Evolutionary conservation across 352 stramenopile species (phyloP), one percentile per base, ranked within the genome.

Genomic region (Phytophthora boehmeriae): DNA sequence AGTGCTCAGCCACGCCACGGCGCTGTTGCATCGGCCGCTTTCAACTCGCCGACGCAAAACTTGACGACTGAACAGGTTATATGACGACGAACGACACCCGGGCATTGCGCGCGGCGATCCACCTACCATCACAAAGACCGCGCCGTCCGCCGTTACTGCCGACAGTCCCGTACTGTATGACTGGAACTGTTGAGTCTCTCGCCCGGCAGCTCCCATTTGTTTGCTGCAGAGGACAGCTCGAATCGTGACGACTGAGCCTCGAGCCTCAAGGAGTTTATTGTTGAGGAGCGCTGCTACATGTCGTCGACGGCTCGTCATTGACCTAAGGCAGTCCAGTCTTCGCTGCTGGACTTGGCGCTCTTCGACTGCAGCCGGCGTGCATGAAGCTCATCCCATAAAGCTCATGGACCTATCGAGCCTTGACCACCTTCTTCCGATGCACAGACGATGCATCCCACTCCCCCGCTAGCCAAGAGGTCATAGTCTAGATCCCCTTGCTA

Each of bases 111-210:
- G 35, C 38, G 51, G 35, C 46, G 36, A 67, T 67, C 59, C 53
- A 63, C 62, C 43, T 57, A 38, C 14, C 9, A 45, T 67, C 52
- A 49, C 58, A 23, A 66, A 54, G 58, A 32, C 47, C 56, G 56
- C 45, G 56, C 47, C 58, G 54, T 42, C 54, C 42, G 22, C 22
- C 53, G 50, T 68, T 68, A 68, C 60, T 54, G 32, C 43, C n/a
- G 34, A 47, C 44, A 30, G 25, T 30, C 6, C 25, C 6, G 25
- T 30, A 30, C 25, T 30, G 6, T 30, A 30, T 30, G 53, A 53
- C 59, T 38, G 34, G 38, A 32, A 23, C 14, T 51, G 30, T 60
- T 48, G 48, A 27, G 36, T 65, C 56, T 52, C 38, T 60, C 32
- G 42, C 22, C 9, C 49, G 27, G 30, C 59, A 63, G 59, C 45